These are phyloP conservation scores for Talaromyces stipitatus DNA, from an alignment of 495 filamentous ascomycete genomes.

Conservation along the genomic window DNA sequence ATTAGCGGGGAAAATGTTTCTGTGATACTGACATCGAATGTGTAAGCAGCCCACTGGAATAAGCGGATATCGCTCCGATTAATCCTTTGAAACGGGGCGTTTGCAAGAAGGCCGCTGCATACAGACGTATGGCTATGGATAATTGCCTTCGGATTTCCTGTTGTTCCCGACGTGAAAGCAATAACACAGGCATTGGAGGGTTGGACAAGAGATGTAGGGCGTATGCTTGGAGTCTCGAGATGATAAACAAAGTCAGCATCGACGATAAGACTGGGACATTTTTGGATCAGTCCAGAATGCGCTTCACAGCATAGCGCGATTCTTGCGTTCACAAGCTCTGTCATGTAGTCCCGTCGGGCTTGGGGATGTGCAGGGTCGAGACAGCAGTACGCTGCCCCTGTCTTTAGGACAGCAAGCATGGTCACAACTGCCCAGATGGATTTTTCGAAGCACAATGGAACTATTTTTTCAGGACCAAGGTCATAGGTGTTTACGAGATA, in stretches of 20 bases:
- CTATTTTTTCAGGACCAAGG: constrained; percentile 20
- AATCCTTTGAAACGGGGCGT: neutral
- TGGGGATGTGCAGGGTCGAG: constrained; percentile 30
- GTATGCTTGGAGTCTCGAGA: neutral
- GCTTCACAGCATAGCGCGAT: neutral
- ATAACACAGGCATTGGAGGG: neutral
- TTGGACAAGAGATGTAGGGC: neutral
- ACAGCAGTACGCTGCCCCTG: constrained; percentile 33
- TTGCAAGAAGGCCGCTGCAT: constrained; percentile 8
- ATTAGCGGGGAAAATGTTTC: constrained; percentile 43
- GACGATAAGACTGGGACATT: too few species aligned
- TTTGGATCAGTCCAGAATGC: neutral
- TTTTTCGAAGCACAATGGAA: constrained; percentile 39
- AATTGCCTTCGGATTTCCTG: constrained; percentile 35
- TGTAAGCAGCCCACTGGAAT: constrained; percentile 43
- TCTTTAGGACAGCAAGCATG: constrained; percentile 38
- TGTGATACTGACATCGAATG: constrained; percentile 42
- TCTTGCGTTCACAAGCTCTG: neutral
- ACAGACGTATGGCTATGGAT: constrained; percentile 28
- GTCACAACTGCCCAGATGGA: constrained; percentile 32
- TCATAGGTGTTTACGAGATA: constrained; percentile 19
- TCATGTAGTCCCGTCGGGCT: constrained; percentile 18
- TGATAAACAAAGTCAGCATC: neutral
- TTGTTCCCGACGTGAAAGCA: constrained; percentile 32
- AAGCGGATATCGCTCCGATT: constrained; percentile 14